Percentiles rank a stretch among this genome's conserved stretches.
Conservation (phyloP, 306 rosid genomes). For the Cicer pinnatifidum region DNA sequence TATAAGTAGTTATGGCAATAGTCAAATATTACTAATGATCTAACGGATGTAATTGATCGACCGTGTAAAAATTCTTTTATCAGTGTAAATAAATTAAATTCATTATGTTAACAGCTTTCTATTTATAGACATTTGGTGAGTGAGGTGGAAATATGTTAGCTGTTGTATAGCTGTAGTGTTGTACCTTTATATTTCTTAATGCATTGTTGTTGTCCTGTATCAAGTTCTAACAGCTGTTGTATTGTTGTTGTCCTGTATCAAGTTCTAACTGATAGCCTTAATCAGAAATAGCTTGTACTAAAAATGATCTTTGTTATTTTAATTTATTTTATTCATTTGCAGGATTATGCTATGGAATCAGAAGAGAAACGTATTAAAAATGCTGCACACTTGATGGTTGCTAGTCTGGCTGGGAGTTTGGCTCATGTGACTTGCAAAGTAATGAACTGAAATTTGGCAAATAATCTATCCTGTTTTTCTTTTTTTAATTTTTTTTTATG, state of each 20-base stretch:
- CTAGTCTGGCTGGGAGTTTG: slow-evolving; percentile 93
- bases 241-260: not conserved
- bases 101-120: slow-evolving; percentile 19
- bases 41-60: too few relatives aligned
- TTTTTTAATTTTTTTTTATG: not conserved
- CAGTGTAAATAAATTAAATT: too few relatives aligned
- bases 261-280: not conserved
- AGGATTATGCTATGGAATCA: slow-evolving; percentile 98
- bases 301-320: slow-evolving; percentile 18
- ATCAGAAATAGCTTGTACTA: slow-evolving; percentile 3
- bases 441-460: slow-evolving; percentile 30
- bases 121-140: slow-evolving; percentile 12
- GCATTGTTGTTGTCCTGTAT: not conserved
- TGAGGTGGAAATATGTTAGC: not conserved
- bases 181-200: not conserved
- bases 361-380: slow-evolving; percentile 89
- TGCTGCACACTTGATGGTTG: slow-evolving; percentile 99
- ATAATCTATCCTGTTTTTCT: not conserved
- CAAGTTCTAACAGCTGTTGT: not conserved
- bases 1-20: too few relatives aligned
- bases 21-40: too few relatives aligned
- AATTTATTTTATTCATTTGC: slow-evolving; percentile 41
- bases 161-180: not conserved
- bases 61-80: too few relatives aligned
- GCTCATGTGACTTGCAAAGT: slow-evolving; percentile 99